phyloP scores from a whole-genome alignment of 1,284 basidiomycete genomes.

The Irpex lacteus region DNA sequence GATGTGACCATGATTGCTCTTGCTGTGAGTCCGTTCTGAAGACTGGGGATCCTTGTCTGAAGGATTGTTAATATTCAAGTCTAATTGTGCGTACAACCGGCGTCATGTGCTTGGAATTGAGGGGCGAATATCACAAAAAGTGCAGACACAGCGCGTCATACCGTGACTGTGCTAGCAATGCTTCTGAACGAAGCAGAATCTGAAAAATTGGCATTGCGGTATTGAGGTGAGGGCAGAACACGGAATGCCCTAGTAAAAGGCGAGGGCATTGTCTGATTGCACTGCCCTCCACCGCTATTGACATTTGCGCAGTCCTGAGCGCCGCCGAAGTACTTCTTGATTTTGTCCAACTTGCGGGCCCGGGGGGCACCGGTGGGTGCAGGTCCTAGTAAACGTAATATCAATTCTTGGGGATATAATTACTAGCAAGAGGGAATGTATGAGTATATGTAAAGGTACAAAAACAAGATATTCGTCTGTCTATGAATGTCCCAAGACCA shows the following conservation, averaged over 20 bases:
- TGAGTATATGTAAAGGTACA: neutral
- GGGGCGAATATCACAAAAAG: neutral
- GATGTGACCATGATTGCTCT: too few relatives aligned
- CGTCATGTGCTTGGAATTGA: neutral
- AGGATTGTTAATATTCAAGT: too few relatives aligned
- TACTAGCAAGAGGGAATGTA: neutral
- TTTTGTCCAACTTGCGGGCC: conserved; percentile 37
- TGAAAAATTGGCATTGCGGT: conserved; percentile 51
- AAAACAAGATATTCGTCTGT: neutral
- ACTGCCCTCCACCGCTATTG: conserved; percentile 40
- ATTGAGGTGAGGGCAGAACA: conserved; percentile 41
- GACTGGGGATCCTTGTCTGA: too few relatives aligned
- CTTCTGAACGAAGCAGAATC: conserved; percentile 13
- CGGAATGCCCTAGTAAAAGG: conserved; percentile 66
- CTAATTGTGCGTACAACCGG: too few relatives aligned
- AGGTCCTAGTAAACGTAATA: too few relatives aligned
- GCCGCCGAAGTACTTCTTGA: conserved; percentile 25
- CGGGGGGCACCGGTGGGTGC: too few relatives aligned
- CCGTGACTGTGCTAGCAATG: too few relatives aligned
- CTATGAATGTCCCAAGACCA: neutral
- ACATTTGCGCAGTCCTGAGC: neutral
- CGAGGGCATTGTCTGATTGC: conserved; percentile 57
- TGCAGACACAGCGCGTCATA: too few relatives aligned
- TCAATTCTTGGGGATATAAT: too few relatives aligned
- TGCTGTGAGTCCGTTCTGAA: too few relatives aligned